Evolutionary conservation across 2,329 filamentous ascomycete species (phyloP).

Genomic region (Magnaporthiopsis incrustans): DNA sequence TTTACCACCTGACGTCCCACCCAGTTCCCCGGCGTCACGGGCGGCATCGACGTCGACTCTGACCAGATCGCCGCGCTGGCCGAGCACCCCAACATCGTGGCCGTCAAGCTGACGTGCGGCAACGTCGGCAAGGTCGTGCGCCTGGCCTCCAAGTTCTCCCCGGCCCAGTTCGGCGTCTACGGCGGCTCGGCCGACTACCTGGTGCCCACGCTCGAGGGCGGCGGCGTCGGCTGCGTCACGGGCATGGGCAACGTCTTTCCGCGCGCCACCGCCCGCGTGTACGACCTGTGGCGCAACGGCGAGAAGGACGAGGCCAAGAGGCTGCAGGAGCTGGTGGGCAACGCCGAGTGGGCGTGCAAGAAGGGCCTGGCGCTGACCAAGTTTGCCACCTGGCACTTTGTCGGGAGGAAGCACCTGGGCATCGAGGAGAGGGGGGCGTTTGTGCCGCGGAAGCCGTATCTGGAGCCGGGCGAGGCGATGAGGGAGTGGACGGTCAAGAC

Average conservation of each 20-base stretch:
- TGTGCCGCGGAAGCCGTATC: slow-evolving; percentile 34
- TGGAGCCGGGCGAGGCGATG: slow-evolving; percentile 25
- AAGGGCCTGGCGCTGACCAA: slow-evolving; percentile 40
- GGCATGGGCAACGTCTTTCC: slow-evolving; percentile 41
- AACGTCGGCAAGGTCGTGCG: slow-evolving; percentile 38
- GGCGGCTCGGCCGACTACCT: slow-evolving; percentile 36
- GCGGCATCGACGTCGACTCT: slow-evolving; percentile 48
- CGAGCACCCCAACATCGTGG: slow-evolving; percentile 38
- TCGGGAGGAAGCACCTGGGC: slow-evolving; percentile 28
- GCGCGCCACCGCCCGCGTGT: slow-evolving; percentile 29
- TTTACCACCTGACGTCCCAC: slow-evolving; percentile 18
- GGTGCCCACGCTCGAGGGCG: slow-evolving; percentile 29
- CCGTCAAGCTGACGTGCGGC: slow-evolving; percentile 42
- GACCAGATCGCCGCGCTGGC: slow-evolving; percentile 46
- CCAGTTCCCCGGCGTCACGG: slow-evolving; percentile 52
- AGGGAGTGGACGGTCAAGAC: slow-evolving; percentile 35
- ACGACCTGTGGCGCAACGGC: slow-evolving; percentile 30
- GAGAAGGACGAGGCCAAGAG: slow-evolving; percentile 27
- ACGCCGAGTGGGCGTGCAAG: slow-evolving; percentile 42
- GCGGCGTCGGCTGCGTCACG: slow-evolving; percentile 34
- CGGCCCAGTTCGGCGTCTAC: slow-evolving; percentile 30
- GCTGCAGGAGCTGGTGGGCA: slow-evolving; percentile 34
- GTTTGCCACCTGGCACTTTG: slow-evolving; percentile 34
- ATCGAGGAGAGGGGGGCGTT: slow-evolving; percentile 27
- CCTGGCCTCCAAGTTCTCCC: slow-evolving; percentile 21